These are phyloP conservation scores for Cenococcum geophilum DNA, from an alignment of 495 filamentous ascomycete species.

Conservation along the genomic window DNA sequence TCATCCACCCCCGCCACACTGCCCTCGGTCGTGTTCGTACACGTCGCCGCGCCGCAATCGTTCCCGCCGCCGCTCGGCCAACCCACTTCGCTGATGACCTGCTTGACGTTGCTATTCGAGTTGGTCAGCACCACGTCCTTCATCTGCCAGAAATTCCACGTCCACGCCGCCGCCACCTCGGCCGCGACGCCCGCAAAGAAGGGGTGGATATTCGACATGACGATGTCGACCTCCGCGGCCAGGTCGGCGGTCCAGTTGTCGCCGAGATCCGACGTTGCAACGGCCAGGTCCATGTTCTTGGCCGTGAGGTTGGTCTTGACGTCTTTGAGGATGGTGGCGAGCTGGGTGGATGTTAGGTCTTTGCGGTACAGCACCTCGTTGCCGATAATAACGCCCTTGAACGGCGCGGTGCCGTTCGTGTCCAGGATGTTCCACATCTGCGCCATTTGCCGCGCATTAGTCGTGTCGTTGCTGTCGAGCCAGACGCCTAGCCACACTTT, in stretches of 20 bases:
- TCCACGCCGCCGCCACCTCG: slow-evolving; percentile 70
- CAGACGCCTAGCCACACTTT: slow-evolving; percentile 96
- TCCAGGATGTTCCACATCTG: slow-evolving; percentile 79
- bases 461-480: slow-evolving; percentile 78
- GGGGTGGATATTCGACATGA: slow-evolving; percentile 97
- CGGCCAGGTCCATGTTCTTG: slow-evolving; percentile 58
- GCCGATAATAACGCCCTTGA: slow-evolving; percentile 84
- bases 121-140: slow-evolving; percentile 56
- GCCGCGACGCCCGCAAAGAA: slow-evolving; percentile 83
- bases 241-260: slow-evolving; percentile 74
- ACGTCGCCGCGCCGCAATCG: slow-evolving; percentile 58
- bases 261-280: slow-evolving; percentile 89
- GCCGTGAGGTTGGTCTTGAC: slow-evolving; percentile 67
- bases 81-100: slow-evolving; percentile 80
- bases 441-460: slow-evolving; percentile 70
- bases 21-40: slow-evolving; percentile 49
- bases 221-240: slow-evolving; percentile 63
- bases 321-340: slow-evolving; percentile 58
- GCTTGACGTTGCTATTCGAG: slow-evolving; percentile 51
- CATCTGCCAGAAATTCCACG: slow-evolving; percentile 68
- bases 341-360: slow-evolving; percentile 56
- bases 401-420: slow-evolving; percentile 55
- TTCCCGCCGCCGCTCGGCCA: slow-evolving; percentile 87
- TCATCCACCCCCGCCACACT: slow-evolving; percentile 73
- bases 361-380: slow-evolving; percentile 90